Conservation (phyloP, 2,329 filamentous ascomycete species). For the Calonectria honghensis region DNA sequence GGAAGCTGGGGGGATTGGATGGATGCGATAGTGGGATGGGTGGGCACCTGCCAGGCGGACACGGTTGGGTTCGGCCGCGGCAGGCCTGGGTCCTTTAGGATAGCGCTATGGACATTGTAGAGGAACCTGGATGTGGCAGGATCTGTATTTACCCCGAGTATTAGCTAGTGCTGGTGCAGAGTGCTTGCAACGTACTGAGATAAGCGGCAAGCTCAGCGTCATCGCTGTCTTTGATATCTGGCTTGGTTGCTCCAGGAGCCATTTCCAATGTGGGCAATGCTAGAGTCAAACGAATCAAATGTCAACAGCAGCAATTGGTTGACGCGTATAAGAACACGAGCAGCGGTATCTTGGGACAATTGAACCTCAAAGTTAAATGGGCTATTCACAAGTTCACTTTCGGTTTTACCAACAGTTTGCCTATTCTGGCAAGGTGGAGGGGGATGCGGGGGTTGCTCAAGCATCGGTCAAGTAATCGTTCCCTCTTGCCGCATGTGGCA, state of each 20-base stretch:
- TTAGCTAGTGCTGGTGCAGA: background rate
- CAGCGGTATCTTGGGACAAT: background rate
- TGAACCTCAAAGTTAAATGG: background rate
- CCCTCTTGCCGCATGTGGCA: constrained; percentile 17
- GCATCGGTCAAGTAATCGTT: background rate
- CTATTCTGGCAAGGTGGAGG: background rate
- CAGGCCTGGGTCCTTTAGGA: constrained; percentile 50
- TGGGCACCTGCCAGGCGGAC: constrained; percentile 54
- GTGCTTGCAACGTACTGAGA: background rate
- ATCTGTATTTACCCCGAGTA: background rate
- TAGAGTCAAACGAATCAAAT: too few relatives aligned
- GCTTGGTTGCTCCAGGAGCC: background rate
- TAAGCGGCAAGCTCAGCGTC: background rate
- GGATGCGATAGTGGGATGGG: constrained; percentile 48
- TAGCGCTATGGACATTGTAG: constrained; percentile 30
- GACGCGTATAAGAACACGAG: background rate
- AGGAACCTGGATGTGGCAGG: constrained; percentile 29
- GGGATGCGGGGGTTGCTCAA: background rate
- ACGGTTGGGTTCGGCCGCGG: constrained; percentile 51
- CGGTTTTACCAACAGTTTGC: background rate
- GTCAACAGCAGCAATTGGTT: background rate
- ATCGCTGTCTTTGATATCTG: background rate
- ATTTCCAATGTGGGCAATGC: background rate
- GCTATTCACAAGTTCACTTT: background rate
- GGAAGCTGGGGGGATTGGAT: constrained; percentile 51